These are phyloP conservation scores for Karstenula rhodostoma DNA, from an alignment of 2,329 filamentous ascomycete species.

Conservation along the genomic window DNA sequence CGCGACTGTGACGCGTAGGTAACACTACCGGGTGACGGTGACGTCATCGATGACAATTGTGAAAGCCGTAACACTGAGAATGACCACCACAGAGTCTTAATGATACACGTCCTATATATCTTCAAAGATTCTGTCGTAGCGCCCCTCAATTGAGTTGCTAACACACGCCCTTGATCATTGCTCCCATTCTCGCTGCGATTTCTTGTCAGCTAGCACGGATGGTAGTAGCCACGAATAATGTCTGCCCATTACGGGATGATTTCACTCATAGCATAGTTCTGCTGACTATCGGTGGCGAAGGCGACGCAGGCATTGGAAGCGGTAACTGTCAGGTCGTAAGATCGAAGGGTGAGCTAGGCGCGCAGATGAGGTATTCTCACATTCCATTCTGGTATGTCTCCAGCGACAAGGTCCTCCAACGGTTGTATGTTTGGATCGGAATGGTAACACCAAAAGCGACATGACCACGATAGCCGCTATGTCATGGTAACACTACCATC, in stretches of 20 bases:
- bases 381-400: neutral
- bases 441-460: no score
- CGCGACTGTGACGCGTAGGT: slow-evolving; percentile 12
- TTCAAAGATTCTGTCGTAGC: neutral
- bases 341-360: no score
- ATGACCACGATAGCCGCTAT: neutral
- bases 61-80: neutral
- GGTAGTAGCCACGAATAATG: no score
- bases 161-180: neutral
- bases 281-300: neutral
- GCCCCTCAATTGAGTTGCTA: neutral
- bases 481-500: neutral
- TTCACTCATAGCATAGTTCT: neutral
- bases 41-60: slow-evolving; percentile 14
- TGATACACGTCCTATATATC: neutral
- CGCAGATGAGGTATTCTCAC: neutral
- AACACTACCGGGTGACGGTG: neutral
- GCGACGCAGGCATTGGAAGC: neutral
- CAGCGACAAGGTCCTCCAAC: neutral
- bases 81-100: neutral
- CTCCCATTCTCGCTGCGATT: neutral
- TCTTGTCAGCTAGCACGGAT: no score
- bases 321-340: neutral
- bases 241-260: neutral
- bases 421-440: no score